A percentile compares a stretch with the other conserved stretches of the same genome.
These are phyloP conservation scores for Helichrysum umbraculigerum DNA, from an alignment of 129 eudicot species.

Conservation along the genomic window DNA sequence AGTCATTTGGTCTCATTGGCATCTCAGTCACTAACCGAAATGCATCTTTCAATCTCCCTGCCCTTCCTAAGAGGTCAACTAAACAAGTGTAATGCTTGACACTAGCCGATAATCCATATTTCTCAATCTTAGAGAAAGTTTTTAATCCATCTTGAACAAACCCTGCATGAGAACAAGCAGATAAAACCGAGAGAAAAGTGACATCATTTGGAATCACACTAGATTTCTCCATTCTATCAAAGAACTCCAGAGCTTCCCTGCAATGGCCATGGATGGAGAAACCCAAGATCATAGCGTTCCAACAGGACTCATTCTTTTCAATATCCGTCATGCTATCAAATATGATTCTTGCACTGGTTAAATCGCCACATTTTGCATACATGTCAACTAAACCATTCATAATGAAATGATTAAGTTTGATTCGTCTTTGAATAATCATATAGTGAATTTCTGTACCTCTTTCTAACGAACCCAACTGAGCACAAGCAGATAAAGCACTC, in stretches of 20 bases:
- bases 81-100: constrained; percentile 72
- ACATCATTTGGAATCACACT: constrained; percentile 45
- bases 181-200: constrained; percentile 62
- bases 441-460: constrained; percentile 58
- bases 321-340: constrained; percentile 44
- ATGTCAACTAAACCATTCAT: constrained; percentile 68
- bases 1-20: constrained; percentile 66
- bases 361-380: constrained; percentile 83
- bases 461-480: constrained; percentile 56
- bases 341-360: constrained; percentile 50
- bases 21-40: constrained; percentile 54
- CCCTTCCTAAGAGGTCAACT: constrained; percentile 71
- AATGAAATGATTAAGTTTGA: constrained; percentile 48
- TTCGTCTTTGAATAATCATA: constrained; percentile 32
- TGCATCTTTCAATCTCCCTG: constrained; percentile 63
- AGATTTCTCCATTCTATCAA: constrained; percentile 53
- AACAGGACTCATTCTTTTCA: constrained; percentile 45
- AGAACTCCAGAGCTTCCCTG: constrained; percentile 55
- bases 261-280: constrained; percentile 65
- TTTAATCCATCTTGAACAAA: constrained; percentile 59
- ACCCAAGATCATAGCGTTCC: constrained; percentile 73
- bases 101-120: constrained; percentile 46
- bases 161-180: constrained; percentile 79
- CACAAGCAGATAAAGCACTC: constrained; percentile 72
- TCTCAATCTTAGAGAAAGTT: constrained; percentile 51